phyloP scores from a whole-genome alignment of 192 early-diverging fungal species.

The Obelidium mucronatum region DNA sequence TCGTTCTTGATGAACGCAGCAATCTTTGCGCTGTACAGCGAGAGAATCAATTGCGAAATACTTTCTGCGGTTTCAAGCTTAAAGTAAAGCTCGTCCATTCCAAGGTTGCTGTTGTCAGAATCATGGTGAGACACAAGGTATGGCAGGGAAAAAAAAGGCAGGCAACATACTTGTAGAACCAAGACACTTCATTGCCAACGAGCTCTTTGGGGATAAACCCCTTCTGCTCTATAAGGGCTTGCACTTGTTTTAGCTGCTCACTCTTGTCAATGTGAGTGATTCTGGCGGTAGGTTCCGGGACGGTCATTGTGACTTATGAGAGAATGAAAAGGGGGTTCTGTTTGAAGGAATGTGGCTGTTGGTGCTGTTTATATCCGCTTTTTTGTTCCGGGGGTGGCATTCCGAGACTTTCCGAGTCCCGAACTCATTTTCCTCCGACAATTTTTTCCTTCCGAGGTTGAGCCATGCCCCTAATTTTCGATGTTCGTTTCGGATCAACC shows the following conservation, averaged over 20 bases:
- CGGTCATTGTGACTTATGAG: too few species aligned
- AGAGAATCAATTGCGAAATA: slow-evolving; percentile 93
- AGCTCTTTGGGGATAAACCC: slow-evolving; percentile 90
- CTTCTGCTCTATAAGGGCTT: slow-evolving; percentile 79
- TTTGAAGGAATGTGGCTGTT: too few species aligned
- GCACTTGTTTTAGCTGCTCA: slow-evolving; percentile 89
- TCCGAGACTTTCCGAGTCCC: too few species aligned
- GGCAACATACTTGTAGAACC: slow-evolving; percentile 94
- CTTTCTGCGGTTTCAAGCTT: slow-evolving; percentile 86
- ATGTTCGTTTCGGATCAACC: too few species aligned
- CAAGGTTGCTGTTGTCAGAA: slow-evolving; percentile 74
- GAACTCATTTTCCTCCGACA: too few species aligned
- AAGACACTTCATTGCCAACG: slow-evolving; percentile 86
- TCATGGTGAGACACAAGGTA: not conserved
- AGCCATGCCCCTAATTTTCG: too few species aligned
- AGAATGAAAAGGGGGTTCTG: too few species aligned
- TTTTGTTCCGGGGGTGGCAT: too few species aligned
- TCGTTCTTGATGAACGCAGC: slow-evolving; percentile 90
- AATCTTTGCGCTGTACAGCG: slow-evolving; percentile 96
- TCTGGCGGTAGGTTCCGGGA: too few species aligned
- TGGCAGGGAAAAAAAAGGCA: too few species aligned
- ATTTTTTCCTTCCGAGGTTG: too few species aligned
- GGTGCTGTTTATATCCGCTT: too few species aligned
- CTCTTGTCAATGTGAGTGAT: slow-evolving; percentile 81
- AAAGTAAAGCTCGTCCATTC: slow-evolving; percentile 99